Evolutionary conservation across 345 rosid genomes (phyloP).

Genomic region (Stellera chamaejasme): DNA sequence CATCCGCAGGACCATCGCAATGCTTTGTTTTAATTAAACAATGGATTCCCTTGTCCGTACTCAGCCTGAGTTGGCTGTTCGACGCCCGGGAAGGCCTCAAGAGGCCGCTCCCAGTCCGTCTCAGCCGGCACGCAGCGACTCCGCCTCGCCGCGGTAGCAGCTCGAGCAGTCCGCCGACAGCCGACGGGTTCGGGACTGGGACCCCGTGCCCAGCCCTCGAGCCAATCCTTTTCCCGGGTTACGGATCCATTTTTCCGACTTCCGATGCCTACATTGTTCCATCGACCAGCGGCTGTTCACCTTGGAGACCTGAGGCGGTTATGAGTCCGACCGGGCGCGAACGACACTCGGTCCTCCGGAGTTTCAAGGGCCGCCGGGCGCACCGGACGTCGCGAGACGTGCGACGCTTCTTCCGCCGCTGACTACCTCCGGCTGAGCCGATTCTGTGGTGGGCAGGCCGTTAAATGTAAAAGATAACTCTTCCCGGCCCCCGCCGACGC

Average conservation of each 20-base stretch:
- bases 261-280: slow-evolving; percentile 5
- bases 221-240: slow-evolving; percentile 13
- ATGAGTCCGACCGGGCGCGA: slow-evolving; percentile 15
- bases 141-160: neutral
- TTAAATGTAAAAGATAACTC: neutral
- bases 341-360: slow-evolving; percentile 12
- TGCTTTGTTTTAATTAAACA: slow-evolving; percentile 1
- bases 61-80: too few species aligned
- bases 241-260: slow-evolving; percentile 2
- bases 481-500: slow-evolving; percentile 3
- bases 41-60: neutral
- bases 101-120: neutral
- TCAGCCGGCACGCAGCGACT: neutral
- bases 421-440: slow-evolving; percentile 1
- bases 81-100: neutral
- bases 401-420: neutral
- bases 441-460: neutral
- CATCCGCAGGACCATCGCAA: too few species aligned
- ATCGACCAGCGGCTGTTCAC: slow-evolving; percentile 2
- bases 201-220: slow-evolving; percentile 11
- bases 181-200: slow-evolving; percentile 10
- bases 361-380: slow-evolving; percentile 14
- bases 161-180: slow-evolving; percentile 8
- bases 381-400: neutral
- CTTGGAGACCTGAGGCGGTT: slow-evolving; percentile 18